Evolutionary conservation across 352 stramenopile species (phyloP).

Genomic region (Phytophthora uliginosa): DNA sequence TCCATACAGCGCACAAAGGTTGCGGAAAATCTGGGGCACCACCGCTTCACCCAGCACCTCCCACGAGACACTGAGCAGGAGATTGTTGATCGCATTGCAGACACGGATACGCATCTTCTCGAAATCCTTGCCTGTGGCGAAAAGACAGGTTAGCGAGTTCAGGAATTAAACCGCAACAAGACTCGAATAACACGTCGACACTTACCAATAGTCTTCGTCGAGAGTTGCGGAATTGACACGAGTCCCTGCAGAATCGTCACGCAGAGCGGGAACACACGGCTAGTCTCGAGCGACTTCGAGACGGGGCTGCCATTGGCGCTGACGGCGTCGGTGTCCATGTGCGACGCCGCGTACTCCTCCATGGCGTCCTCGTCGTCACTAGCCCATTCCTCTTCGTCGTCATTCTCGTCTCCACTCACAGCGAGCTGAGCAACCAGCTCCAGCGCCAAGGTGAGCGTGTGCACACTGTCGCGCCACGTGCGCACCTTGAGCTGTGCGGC

Average conservation of each 20-base stretch:
- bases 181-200: neutral
- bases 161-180: neutral
- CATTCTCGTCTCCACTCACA: conserved; percentile 59
- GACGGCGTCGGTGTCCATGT: conserved; percentile 62
- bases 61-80: conserved; percentile 73
- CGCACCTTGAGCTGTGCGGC: conserved; percentile 77
- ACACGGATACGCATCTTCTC: conserved; percentile 86
- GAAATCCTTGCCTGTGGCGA: conserved; percentile 65
- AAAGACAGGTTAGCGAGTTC: conserved; percentile 17
- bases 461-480: conserved; percentile 85
- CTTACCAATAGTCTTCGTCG: conserved; percentile 59
- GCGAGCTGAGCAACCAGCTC: conserved; percentile 83
- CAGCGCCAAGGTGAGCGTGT: conserved; percentile 80
- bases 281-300: conserved; percentile 52
- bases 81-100: conserved; percentile 87
- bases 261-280: conserved; percentile 62
- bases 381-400: conserved; percentile 87
- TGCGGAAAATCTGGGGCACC: conserved; percentile 80
- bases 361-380: conserved; percentile 92
- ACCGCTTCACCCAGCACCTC: conserved; percentile 61
- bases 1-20: conserved; percentile 80
- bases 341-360: conserved; percentile 75
- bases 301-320: conserved; percentile 28
- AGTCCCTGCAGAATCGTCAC: conserved; percentile 82
- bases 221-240: conserved; percentile 73